Percentiles rank a stretch among this genome's conserved stretches.
Evolutionary conservation across 257 asterid species (phyloP).

Genomic region (Lantana camara): DNA sequence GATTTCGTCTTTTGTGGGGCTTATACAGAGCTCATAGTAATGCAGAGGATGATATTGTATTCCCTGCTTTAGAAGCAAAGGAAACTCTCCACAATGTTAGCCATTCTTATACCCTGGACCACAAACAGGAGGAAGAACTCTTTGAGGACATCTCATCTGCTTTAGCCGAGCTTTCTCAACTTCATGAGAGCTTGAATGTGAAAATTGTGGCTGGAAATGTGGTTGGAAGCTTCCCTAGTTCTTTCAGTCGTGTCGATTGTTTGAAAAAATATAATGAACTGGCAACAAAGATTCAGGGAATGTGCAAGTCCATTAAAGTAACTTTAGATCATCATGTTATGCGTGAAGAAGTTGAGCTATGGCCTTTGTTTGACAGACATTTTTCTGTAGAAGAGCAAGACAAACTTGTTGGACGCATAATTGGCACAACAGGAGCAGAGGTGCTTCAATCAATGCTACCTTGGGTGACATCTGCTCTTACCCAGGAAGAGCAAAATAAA

Average conservation of each 20-base stretch:
- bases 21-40: slow-evolving; percentile 96
- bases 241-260: slow-evolving; percentile 38
- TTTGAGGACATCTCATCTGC: slow-evolving; percentile 92
- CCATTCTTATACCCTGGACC: slow-evolving; percentile 95
- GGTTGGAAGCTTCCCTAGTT: slow-evolving; percentile 30
- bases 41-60: slow-evolving; percentile 97
- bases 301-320: slow-evolving; percentile 97
- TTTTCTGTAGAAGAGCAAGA: slow-evolving; percentile 94
- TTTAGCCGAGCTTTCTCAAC: slow-evolving; percentile 67
- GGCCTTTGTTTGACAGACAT: slow-evolving; percentile 95
- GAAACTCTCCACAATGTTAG: slow-evolving; percentile 95
- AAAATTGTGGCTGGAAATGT: slow-evolving; percentile 41
- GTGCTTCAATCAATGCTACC: slow-evolving; percentile 98
- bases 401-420: slow-evolving; percentile 88
- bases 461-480: slow-evolving; percentile 97
- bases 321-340: slow-evolving; percentile 93
- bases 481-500: slow-evolving; percentile 94
- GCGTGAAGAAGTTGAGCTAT: slow-evolving; percentile 94
- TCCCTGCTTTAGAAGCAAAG: slow-evolving; percentile 94
- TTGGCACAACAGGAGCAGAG: slow-evolving; percentile 98
- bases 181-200: slow-evolving; percentile 58
- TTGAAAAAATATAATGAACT: slow-evolving; percentile 69
- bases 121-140: slow-evolving; percentile 90
- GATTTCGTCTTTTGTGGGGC: slow-evolving; percentile 93
- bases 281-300: slow-evolving; percentile 91